Evolutionary conservation across 2,329 filamentous ascomycete genomes (phyloP).

Genomic region (Endocalyx cinctus): DNA sequence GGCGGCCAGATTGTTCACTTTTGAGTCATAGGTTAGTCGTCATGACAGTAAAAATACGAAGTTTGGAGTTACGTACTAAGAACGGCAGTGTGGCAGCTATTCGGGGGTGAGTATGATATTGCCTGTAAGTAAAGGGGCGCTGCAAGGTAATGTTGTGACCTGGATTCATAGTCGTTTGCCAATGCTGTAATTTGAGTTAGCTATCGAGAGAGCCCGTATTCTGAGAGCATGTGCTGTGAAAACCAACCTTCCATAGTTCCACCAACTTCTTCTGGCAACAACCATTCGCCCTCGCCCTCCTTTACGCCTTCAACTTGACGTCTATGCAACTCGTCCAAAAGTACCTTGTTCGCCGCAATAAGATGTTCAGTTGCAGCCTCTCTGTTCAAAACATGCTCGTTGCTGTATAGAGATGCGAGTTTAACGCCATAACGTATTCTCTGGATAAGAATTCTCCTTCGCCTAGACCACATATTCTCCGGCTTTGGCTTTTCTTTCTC

Average conservation of each 20-base stretch:
- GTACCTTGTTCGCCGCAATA: conserved; percentile 76
- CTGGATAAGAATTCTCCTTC: conserved; percentile 67
- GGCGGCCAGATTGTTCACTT: conserved; percentile 76
- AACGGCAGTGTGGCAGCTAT: conserved; percentile 71
- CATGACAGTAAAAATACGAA: neutral
- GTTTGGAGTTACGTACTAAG: conserved; percentile 57
- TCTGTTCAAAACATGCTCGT: conserved; percentile 68
- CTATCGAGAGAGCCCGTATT: neutral
- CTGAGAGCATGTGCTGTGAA: neutral
- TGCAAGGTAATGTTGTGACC: conserved; percentile 73
- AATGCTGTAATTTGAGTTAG: conserved; percentile 49
- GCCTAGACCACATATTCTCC: conserved; percentile 51
- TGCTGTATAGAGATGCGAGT: conserved; percentile 76
- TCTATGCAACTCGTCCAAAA: conserved; percentile 68
- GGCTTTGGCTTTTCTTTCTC: conserved; percentile 16
- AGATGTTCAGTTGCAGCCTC: conserved; percentile 72
- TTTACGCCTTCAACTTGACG: conserved; percentile 64
- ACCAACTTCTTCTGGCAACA: conserved; percentile 68
- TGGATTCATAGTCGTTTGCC: conserved; percentile 69
- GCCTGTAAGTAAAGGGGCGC: conserved; percentile 85
- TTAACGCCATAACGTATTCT: conserved; percentile 75
- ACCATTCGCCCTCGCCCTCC: conserved; percentile 66
- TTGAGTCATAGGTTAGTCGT: conserved; percentile 12
- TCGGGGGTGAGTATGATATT: conserved; percentile 59
- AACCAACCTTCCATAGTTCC: conserved; percentile 61